Base-by-base conservation (phyloP, 257 asterid genomes). In the Scutellaria minor region DNA sequence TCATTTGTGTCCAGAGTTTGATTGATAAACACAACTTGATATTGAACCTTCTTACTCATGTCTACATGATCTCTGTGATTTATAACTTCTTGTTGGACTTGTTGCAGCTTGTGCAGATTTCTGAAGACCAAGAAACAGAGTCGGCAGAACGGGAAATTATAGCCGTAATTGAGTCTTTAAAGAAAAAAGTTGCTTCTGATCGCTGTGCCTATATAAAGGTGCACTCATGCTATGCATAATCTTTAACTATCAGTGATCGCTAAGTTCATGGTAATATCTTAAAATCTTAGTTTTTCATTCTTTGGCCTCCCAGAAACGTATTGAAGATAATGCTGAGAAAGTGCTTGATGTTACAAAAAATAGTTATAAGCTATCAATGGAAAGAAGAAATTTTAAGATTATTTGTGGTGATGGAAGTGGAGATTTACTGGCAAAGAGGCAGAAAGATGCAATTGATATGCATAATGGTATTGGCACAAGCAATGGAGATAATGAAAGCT, bases 361-460 rank as follows among this genome's bases (percentile, higher is more conserved):
- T 73, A 82, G 83, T 14, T 78, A 74, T 53, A 90, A 83, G 80
- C 71, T 86, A 65, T 80, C 97, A 53, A 72, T 78, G 78, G 97
- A 86, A 71, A 83, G 94, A 75, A 84, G 86, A 83, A 81, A 83
- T 60, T 75, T 68, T 10, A 81, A 76, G 78, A 82, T 74, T 75
- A 71, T 52, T 79, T 79, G 80, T 72, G 78, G 79, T 14, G 88
- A 84, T 73, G 77, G 79, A 75, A 78, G 84, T 59, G 77, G 85
- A 57, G 90, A 92, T 80, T 84, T 90, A 76, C 84, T 95, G 76
- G 89, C 95, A 44, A 92, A 87, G 83, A 90, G 99, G 83, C 96
- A 90, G 82, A 87, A 84, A 80, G 96, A 90, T 83, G 97, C 96
- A 64, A 81, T 87, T 78, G 89, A 87, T 74, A 82, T 88, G 91